These are phyloP conservation scores for Colletotrichum costaricense DNA, from an alignment of 2,329 filamentous ascomycete species.

Conservation along the genomic window DNA sequence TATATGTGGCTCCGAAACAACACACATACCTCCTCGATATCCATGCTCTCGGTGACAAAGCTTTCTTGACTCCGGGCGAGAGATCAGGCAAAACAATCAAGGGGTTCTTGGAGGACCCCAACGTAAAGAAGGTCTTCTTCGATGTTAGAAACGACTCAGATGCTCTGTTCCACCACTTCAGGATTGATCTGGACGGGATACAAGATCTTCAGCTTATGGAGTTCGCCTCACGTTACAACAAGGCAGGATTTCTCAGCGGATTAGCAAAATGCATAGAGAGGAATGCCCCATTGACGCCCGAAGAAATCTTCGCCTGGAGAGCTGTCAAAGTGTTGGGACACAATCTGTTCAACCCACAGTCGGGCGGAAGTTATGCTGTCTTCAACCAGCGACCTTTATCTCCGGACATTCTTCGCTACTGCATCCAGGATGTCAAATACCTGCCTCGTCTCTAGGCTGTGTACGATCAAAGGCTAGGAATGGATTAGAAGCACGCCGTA, in stretches of 20 bases:
- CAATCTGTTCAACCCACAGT: constrained; percentile 51
- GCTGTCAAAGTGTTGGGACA: constrained; percentile 49
- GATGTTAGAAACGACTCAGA: constrained; percentile 70
- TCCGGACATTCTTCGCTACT: constrained; percentile 54
- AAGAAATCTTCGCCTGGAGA: constrained; percentile 42
- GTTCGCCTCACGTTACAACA: constrained; percentile 46
- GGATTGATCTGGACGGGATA: constrained; percentile 55
- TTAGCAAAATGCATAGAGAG: constrained; percentile 45
- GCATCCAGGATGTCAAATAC: constrained; percentile 56
- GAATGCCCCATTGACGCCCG: constrained; percentile 36
- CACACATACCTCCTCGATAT: constrained; percentile 58
- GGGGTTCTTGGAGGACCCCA: constrained; percentile 55
- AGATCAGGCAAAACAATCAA: constrained; percentile 42
- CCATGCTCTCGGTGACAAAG: constrained; percentile 45
- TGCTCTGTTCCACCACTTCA: constrained; percentile 59
- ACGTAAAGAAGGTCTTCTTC: constrained; percentile 64
- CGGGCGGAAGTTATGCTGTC: constrained; percentile 57
- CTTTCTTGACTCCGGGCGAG: constrained; percentile 40
- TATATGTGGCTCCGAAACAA: constrained; percentile 46
- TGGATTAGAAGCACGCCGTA: constrained; percentile 39
- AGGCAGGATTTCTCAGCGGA: constrained; percentile 36
- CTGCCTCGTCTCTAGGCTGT: constrained; percentile 49
- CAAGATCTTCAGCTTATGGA: constrained; percentile 69
- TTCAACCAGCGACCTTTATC: constrained; percentile 59
- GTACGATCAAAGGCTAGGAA: constrained; percentile 40